phyloP scores from a whole-genome alignment of 768 basidiomycete genomes.

The Lactarius deliciosus region DNA sequence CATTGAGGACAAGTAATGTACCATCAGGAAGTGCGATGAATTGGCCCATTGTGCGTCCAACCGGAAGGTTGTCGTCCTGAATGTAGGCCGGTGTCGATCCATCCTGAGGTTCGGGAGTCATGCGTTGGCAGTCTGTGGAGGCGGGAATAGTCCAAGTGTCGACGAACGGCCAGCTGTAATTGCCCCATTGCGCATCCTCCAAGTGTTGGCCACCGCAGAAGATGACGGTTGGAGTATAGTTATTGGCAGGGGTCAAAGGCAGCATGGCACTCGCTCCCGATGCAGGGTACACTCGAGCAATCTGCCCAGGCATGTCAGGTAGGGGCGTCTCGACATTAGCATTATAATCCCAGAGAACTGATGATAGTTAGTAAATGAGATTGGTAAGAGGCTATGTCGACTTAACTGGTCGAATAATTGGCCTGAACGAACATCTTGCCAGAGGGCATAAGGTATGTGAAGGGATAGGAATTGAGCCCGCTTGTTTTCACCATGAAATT shows the following conservation, averaged over 20 bases:
- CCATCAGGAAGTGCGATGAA: slow-evolving; percentile 83
- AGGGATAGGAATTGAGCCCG: slow-evolving; percentile 76
- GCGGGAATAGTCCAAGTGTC: slow-evolving; percentile 74
- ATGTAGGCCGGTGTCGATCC: slow-evolving; percentile 59
- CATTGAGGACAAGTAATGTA: slow-evolving; percentile 78
- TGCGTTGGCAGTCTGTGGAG: slow-evolving; percentile 71
- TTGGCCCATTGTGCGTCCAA: slow-evolving; percentile 87
- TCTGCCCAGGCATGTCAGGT: slow-evolving; percentile 68
- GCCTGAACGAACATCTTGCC: slow-evolving; percentile 82
- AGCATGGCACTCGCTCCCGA: slow-evolving; percentile 89
- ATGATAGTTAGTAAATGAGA: slow-evolving; percentile 21
- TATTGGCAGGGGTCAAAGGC: slow-evolving; percentile 85
- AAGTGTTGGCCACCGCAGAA: slow-evolving; percentile 92
- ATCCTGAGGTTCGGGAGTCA: slow-evolving; percentile 81
- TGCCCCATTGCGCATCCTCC: slow-evolving; percentile 68
- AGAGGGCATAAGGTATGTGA: slow-evolving; percentile 70
- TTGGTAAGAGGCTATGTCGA: slow-evolving; percentile 6
- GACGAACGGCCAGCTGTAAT: slow-evolving; percentile 70
- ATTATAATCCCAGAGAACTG: slow-evolving; percentile 53
- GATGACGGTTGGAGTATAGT: slow-evolving; percentile 79
- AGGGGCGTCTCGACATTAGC: slow-evolving; percentile 59
- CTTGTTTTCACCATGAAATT: slow-evolving; percentile 69
- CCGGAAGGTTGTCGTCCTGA: slow-evolving; percentile 73
- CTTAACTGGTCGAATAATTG: slow-evolving; percentile 72
- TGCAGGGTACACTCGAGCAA: slow-evolving; percentile 85